Evolutionary conservation across 116 monocot genomes (phyloP).

Genomic region (Cymodocea nodosa): DNA sequence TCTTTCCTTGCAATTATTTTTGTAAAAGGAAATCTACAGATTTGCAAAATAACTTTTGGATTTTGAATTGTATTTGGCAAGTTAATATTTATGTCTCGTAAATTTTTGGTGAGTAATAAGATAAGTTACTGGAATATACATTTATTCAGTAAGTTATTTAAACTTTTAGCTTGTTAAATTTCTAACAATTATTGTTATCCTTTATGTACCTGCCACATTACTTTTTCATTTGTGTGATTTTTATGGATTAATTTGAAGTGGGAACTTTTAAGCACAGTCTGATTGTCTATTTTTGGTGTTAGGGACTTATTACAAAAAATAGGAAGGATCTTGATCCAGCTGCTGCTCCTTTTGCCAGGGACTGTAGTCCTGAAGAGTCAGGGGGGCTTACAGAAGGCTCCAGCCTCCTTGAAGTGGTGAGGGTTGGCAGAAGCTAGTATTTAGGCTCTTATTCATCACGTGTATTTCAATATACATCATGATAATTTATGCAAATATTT

Average conservation of each 20-base stretch:
- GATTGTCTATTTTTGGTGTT: background rate
- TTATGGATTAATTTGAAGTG: background rate
- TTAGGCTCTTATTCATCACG: background rate
- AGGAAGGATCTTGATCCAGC: slow-evolving; percentile 70
- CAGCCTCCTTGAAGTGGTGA: slow-evolving; percentile 90
- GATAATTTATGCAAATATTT: background rate
- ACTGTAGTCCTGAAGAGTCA: slow-evolving; percentile 41
- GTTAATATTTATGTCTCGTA: too few relatives aligned
- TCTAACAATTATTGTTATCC: too few relatives aligned
- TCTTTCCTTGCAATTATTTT: too few relatives aligned
- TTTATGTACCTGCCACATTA: too few relatives aligned
- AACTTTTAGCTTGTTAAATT: too few relatives aligned
- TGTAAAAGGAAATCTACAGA: too few relatives aligned
- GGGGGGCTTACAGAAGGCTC: slow-evolving; percentile 79
- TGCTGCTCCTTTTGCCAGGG: slow-evolving; percentile 81
- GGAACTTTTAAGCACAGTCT: background rate
- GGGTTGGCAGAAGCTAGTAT: background rate
- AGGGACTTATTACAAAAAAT: slow-evolving; percentile 85
- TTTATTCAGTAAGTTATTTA: too few relatives aligned
- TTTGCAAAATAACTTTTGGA: too few relatives aligned
- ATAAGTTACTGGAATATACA: too few relatives aligned
- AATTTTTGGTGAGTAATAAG: too few relatives aligned
- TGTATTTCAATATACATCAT: background rate
- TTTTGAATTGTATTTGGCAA: too few relatives aligned
- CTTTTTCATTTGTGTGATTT: background rate